A percentile compares a stretch with the other conserved stretches of the same genome.
Conservation (phyloP, 2,329 filamentous ascomycete species). For the Monilinia aucupariae region DNA sequence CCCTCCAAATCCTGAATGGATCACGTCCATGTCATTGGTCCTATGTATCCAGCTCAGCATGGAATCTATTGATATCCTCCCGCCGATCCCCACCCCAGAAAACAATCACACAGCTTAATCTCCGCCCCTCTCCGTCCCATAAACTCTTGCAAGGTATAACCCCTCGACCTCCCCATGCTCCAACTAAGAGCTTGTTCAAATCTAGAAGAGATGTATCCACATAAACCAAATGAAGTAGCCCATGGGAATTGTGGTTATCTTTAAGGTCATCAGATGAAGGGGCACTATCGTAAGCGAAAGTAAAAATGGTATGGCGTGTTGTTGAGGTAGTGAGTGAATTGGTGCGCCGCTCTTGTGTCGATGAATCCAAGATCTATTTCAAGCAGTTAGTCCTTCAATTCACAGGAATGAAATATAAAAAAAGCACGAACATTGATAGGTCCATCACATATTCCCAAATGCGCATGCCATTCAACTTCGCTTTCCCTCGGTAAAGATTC, state of each 20-base stretch:
- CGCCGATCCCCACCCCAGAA: not conserved
- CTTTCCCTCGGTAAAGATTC: slow-evolving; percentile 68
- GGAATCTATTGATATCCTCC: not conserved
- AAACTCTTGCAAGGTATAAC: slow-evolving; percentile 41
- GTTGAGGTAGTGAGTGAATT: slow-evolving; percentile 10
- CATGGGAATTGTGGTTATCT: not conserved
- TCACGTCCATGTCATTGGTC: not conserved
- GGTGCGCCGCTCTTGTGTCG: not conserved
- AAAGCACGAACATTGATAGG: slow-evolving; percentile 18
- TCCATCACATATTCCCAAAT: slow-evolving; percentile 48
- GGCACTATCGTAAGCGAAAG: not conserved
- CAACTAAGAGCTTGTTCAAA: not conserved
- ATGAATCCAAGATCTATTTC: slow-evolving; percentile 6
- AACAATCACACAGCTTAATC: slow-evolving; percentile 26
- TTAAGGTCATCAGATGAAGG: slow-evolving; percentile 11
- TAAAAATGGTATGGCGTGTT: slow-evolving; percentile 9
- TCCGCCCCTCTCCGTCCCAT: slow-evolving; percentile 38
- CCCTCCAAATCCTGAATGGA: not conserved
- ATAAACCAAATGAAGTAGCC: slow-evolving; percentile 2
- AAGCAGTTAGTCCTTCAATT: not conserved
- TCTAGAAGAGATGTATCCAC: slow-evolving; percentile 13
- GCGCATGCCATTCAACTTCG: slow-evolving; percentile 77
- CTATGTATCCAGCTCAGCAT: not conserved
- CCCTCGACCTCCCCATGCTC: slow-evolving; percentile 19
- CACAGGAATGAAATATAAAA: not conserved